Percentiles rank a stretch among this genome's conserved stretches.
These are phyloP conservation scores for Chlorella sp. DNA, from an alignment of 139 green algal genomes.

Conservation along the genomic window DNA sequence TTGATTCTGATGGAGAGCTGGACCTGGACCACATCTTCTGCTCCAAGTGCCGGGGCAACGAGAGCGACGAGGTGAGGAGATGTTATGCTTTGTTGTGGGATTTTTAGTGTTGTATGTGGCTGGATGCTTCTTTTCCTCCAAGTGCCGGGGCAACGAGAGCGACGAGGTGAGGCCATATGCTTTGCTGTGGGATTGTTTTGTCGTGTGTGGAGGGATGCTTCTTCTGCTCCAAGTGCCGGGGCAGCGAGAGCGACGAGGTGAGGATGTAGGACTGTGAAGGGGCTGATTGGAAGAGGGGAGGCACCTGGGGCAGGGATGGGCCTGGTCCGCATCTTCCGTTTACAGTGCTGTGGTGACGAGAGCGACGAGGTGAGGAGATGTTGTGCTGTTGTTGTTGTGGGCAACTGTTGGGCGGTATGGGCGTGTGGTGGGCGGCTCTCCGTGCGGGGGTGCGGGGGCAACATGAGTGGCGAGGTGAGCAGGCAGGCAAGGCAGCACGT, in stretches of 20 bases:
- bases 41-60: slow-evolving; percentile 66
- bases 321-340: slow-evolving; percentile 82
- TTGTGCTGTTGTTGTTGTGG: no score
- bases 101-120: no score
- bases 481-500: no score
- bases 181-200: no score
- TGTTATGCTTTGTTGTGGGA: no score
- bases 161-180: background rate
- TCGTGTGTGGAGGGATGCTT: no score
- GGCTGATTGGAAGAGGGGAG: no score
- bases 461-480: slow-evolving; percentile 47
- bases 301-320: slow-evolving; percentile 76
- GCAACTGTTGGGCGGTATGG: no score
- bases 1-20: slow-evolving; percentile 76
- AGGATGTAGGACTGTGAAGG: no score
- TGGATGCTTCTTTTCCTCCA: slow-evolving; percentile 89
- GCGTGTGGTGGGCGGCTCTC: no score
- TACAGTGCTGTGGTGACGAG: slow-evolving; percentile 67
- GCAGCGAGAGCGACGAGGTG: slow-evolving; percentile 46
- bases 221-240: slow-evolving; percentile 82
- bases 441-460: slow-evolving; percentile 67
- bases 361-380: slow-evolving; percentile 16
- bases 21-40: slow-evolving; percentile 84
- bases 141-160: slow-evolving; percentile 66
- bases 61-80: slow-evolving; percentile 39